Evolutionary conservation across 2,329 filamentous ascomycete species (phyloP), one percentile per base, ranked within the genome.

Genomic region (Bipolaris cookei): DNA sequence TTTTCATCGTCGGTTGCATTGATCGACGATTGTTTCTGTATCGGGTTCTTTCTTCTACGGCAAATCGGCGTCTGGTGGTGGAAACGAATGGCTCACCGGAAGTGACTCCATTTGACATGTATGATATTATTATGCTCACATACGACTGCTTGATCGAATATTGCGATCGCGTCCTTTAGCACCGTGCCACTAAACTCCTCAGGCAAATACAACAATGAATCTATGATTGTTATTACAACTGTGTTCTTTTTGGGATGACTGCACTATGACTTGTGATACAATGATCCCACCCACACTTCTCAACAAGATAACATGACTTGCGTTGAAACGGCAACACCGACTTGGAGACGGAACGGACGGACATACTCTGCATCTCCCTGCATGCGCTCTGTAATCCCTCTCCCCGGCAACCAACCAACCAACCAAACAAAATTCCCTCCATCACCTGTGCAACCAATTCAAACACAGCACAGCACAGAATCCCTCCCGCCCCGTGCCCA

Each of bases 81-180:
- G 71, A 61, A 61, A 54, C 59, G 67, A 66, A 61, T 71, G 63
- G 61, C 66, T 63, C 66, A 71, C 68, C 65, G 65, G 60, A 57
- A 59, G 56, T 56, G 63, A 62, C 58, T 58, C 39, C 63, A 62
- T 66, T 64, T 58, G 54, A 61, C 62, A 68, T 71, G 70, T 73
- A 70, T 65, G 68, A 59, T 56, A 69, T 69, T 64, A 65, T 54
- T 63, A 62, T 68, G 64, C 58, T 65, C 59, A 70, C 63, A 62
- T 68, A 68, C 67, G 71, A 71, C 64, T 62, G 70, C 71, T 74
- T 69, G 72, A 75, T 75, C 72, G 65, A 55, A 64, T 56, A 58
- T 56, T 30, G 56, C 63, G 72, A 71, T 76, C 72, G 68, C 68
- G 64, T 69, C 68, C 65, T 52, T 61, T 54, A 64, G 63, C 62